Base-by-base conservation (phyloP, 495 filamentous ascomycete species). In the Hypoxylon intermedium region DNA sequence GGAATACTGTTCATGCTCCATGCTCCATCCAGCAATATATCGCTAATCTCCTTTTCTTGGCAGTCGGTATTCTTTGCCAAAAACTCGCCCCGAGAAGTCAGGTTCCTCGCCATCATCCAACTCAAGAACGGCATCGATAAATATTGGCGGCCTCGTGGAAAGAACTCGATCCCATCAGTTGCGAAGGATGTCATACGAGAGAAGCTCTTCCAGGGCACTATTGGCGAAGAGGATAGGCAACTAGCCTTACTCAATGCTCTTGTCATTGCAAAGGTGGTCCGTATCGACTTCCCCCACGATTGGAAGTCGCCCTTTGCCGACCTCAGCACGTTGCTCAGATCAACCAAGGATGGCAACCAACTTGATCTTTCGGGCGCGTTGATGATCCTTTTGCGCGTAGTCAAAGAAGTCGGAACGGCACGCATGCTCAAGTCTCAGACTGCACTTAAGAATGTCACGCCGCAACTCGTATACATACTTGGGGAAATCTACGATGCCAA, bases 61-160 rank as follows among this genome's bases (percentile, higher is more conserved):
- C 37, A 95, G 88, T 83, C 87, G 51, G 82, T 88, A 5, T 97
- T 91, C 69, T 75, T 96, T 41, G 89, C 97, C 73, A 85, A 85
- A 37, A 82, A 82, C 4, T 76, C 93, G 0, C 90, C 91, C 9
- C 66, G 80, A 11, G 87, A 93, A 63, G 81, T 91, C 36, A 88
- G 94, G 45, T 90, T 94, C 70, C 83, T 96, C n/a, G 86, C 92
- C 13, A 86, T 97, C 45, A 97, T 97, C 57, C 90, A 95, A 67
- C 77, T 98, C 49, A 97, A 97, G 71, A 96, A 97, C 72, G 94
- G 91, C 20, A 90, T 97, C 67, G 93, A 97, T 65, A 92, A 89
- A 71, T 91, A 90, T 71, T 98, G 94, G 94, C 83, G 94, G 34
- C 88, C 85, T 66, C 20, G 64, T 34, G 86, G 88, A 12, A 78